Evolutionary conservation across 2,329 filamentous ascomycete genomes (phyloP).

Genomic region (Pyrenochaeta sp.): DNA sequence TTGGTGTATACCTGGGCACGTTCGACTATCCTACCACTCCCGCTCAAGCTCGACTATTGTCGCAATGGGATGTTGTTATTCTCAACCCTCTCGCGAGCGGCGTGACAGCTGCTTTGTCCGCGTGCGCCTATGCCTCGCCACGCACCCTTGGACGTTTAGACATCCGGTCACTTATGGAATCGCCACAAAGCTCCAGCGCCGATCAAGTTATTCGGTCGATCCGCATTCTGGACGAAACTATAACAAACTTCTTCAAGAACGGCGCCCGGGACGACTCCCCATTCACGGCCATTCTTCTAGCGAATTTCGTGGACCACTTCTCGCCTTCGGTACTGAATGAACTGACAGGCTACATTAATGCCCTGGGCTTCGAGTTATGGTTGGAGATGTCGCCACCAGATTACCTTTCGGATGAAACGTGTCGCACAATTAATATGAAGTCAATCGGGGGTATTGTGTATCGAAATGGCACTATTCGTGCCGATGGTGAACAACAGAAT

Average conservation of each 20-base stretch:
- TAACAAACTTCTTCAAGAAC: constrained; percentile 1
- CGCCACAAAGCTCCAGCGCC: not conserved
- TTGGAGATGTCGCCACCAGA: constrained; percentile 53
- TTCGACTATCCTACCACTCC: constrained; percentile 27
- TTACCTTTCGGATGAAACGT: constrained; percentile 48
- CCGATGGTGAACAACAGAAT: constrained; percentile 53
- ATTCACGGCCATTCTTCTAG: constrained; percentile 53
- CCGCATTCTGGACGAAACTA: constrained; percentile 2
- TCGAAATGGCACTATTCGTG: constrained; percentile 53
- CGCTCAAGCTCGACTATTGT: constrained; percentile 22
- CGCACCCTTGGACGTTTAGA: constrained; percentile 16
- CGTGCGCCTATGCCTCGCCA: constrained; percentile 21
- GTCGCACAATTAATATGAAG: constrained; percentile 44
- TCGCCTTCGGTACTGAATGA: constrained; percentile 36
- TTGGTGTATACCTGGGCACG: constrained; percentile 25
- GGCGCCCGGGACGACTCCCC: constrained; percentile 24
- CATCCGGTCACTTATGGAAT: not conserved
- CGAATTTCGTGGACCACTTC: constrained; percentile 25
- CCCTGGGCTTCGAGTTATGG: constrained; percentile 53
- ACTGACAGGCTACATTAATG: constrained; percentile 45
- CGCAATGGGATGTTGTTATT: constrained; percentile 33
- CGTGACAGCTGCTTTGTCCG: constrained; percentile 29
- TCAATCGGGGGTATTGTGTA: constrained; percentile 52
- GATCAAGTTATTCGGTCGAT: not conserved
- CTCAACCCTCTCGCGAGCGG: constrained; percentile 30